A percentile compares a stretch with the other conserved stretches of the same genome.
Evolutionary conservation across 352 stramenopile species (phyloP).

Genomic region (Phytophthora tentaculata): DNA sequence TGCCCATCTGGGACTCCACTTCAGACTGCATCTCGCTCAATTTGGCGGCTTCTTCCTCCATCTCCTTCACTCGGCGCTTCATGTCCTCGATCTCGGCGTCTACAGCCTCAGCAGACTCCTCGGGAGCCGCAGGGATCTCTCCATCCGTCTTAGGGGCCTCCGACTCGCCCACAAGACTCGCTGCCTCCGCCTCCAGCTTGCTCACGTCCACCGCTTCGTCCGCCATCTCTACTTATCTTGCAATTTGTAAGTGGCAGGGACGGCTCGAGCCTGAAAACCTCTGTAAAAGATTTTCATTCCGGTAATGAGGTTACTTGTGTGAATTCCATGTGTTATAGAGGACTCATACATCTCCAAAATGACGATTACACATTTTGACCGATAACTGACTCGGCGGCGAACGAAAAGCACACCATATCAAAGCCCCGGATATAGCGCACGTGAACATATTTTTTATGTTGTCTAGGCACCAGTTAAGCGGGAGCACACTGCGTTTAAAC

Average conservation of each 20-base stretch:
- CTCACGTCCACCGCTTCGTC: conserved; percentile 57
- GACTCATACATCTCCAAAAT: no score
- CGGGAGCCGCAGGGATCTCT: conserved; percentile 2
- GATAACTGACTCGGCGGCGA: no score
- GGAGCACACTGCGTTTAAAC: no score
- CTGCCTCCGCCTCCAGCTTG: conserved; percentile 59
- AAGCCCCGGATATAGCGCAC: no score
- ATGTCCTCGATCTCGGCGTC: conserved; percentile 87
- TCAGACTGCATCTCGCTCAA: conserved; percentile 87
- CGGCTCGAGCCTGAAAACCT: neutral
- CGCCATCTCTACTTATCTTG: conserved; percentile 38
- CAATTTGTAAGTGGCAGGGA: conserved; percentile 26
- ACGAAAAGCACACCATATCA: no score
- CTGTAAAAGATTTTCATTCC: neutral
- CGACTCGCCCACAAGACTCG: conserved; percentile 34
- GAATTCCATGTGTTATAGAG: no score
- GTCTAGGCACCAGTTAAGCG: no score
- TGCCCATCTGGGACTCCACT: conserved; percentile 80
- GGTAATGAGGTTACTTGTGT: no score
- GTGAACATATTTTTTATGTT: no score
- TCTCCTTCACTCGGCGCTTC: conserved; percentile 82
- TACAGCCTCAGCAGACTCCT: conserved; percentile 45
- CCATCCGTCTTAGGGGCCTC: conserved; percentile 21
- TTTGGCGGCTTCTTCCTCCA: conserved; percentile 86
- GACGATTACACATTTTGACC: no score